Conservation (phyloP, 768 basidiomycete species). For the Tremella mesenterica region DNA sequence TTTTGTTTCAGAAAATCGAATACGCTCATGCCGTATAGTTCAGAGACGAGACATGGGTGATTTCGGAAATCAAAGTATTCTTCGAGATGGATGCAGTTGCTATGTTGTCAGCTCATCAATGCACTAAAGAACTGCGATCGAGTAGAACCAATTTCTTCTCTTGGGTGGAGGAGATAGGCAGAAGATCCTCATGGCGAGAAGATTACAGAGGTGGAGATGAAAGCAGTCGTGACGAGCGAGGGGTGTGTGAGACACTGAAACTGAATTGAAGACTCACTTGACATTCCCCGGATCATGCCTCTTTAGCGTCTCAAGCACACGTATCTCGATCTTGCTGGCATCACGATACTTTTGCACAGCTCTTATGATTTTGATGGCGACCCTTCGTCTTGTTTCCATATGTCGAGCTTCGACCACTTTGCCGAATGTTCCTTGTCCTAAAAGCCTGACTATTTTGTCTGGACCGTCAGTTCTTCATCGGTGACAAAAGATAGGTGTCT, state of each 20-base stretch:
- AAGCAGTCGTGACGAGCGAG: conserved; percentile 13
- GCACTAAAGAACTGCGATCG: not conserved
- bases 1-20: conserved; percentile 99
- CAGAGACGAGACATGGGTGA: conserved; percentile 94
- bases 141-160: too few relatives aligned
- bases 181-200: too few relatives aligned
- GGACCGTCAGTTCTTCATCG: conserved; percentile 5
- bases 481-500: too few relatives aligned
- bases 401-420: conserved; percentile 94
- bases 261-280: conserved; percentile 80
- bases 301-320: conserved; percentile 84
- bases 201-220: too few relatives aligned
- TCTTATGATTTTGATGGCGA: conserved; percentile 97
- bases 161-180: too few relatives aligned
- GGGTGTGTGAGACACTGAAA: conserved; percentile 10
- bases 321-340: conserved; percentile 94
- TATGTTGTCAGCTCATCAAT: conserved; percentile 7
- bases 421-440: conserved; percentile 97
- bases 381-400: conserved; percentile 59
- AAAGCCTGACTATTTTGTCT: conserved; percentile 84
- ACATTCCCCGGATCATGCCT: conserved; percentile 77
- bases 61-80: conserved; percentile 95
- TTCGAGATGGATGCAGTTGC: conserved; percentile 94
- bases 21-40: conserved; percentile 90
- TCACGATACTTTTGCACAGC: conserved; percentile 98